Conservation (phyloP, 805 yeast genomes). For the Wickerhamiella slavikovae region DNA sequence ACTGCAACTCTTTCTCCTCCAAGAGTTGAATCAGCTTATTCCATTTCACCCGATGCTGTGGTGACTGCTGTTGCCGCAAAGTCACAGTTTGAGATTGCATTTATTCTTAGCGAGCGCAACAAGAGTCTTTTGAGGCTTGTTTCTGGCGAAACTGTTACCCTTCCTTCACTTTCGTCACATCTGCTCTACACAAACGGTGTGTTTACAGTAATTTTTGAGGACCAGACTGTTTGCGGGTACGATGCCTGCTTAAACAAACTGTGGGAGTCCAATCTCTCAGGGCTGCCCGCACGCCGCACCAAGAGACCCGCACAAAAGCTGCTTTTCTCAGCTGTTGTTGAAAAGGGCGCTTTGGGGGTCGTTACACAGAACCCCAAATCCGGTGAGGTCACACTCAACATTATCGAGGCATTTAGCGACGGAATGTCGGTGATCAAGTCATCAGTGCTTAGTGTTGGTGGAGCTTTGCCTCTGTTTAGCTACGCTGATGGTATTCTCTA, state of each 20-base stretch:
- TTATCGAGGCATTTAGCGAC: neutral
- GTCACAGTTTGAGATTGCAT: constrained; percentile 5
- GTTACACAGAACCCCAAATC: neutral
- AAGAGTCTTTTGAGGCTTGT: constrained; percentile 9
- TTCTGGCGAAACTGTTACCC: constrained; percentile 1
- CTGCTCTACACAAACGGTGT: constrained; percentile 2
- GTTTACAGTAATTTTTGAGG: constrained; percentile 2
- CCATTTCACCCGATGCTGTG: constrained; percentile 16
- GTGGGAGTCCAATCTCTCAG: constrained; percentile 1
- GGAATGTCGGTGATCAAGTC: neutral
- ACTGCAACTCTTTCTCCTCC: constrained; percentile 16
- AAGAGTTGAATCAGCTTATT: constrained; percentile 14
- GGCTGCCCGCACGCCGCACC: neutral
- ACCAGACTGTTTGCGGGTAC: constrained; percentile 2
- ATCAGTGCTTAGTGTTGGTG: neutral
- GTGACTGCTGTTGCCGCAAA: constrained; percentile 11
- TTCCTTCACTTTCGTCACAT: constrained; percentile 4
- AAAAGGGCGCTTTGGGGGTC: constrained; percentile 1
- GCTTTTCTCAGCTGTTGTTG: constrained; percentile 3
- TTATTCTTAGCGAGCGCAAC: constrained; percentile 14
- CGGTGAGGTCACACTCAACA: neutral
- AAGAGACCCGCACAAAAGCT: neutral
- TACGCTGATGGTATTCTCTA: constrained; percentile 3
- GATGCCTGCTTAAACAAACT: neutral
- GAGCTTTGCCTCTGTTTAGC: constrained; percentile 2